Conservation (phyloP, 2,329 filamentous ascomycete genomes). For the Pyrenochaeta sp. region DNA sequence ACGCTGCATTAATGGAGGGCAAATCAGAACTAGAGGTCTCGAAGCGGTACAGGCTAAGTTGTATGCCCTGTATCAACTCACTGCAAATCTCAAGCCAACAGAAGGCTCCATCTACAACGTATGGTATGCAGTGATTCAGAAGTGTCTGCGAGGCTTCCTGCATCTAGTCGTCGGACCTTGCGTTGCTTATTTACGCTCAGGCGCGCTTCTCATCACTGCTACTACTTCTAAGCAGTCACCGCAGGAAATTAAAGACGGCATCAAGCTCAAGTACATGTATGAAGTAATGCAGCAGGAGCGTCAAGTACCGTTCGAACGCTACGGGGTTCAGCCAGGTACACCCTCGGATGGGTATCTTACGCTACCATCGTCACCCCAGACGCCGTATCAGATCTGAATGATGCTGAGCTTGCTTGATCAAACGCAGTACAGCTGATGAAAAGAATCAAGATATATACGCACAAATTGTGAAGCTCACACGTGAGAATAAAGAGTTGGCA, state of each 20-base stretch:
- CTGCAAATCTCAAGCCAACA: slow-evolving; percentile 13
- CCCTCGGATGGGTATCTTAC: not conserved
- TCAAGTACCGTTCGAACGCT: slow-evolving; percentile 17
- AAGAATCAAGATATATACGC: slow-evolving; percentile 11
- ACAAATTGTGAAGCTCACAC: slow-evolving; percentile 5
- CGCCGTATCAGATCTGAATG: not conserved
- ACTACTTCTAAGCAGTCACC: slow-evolving; percentile 11
- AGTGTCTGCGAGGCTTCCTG: slow-evolving; percentile 10
- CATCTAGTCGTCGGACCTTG: slow-evolving; percentile 16
- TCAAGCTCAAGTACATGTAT: slow-evolving; percentile 19
- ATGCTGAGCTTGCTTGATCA: slow-evolving; percentile 6
- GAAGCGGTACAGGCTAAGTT: slow-evolving; percentile 17
- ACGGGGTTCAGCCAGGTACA: slow-evolving; percentile 10
- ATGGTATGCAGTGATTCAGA: slow-evolving; percentile 13
- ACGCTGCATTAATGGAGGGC: not conserved
- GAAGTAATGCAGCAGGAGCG: slow-evolving; percentile 26
- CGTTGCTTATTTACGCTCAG: slow-evolving; percentile 5
- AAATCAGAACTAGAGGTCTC: slow-evolving; percentile 10
- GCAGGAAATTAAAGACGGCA: slow-evolving; percentile 7
- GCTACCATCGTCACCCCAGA: not conserved
- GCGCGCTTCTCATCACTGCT: slow-evolving; percentile 11
- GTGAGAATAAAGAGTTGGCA: slow-evolving; percentile 9
- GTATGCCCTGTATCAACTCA: slow-evolving; percentile 11
- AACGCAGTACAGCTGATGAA: slow-evolving; percentile 7
- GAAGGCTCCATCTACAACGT: slow-evolving; percentile 9